Evolutionary conservation across 768 basidiomycete genomes (phyloP).

Genomic region (Termitomyces sp.): DNA sequence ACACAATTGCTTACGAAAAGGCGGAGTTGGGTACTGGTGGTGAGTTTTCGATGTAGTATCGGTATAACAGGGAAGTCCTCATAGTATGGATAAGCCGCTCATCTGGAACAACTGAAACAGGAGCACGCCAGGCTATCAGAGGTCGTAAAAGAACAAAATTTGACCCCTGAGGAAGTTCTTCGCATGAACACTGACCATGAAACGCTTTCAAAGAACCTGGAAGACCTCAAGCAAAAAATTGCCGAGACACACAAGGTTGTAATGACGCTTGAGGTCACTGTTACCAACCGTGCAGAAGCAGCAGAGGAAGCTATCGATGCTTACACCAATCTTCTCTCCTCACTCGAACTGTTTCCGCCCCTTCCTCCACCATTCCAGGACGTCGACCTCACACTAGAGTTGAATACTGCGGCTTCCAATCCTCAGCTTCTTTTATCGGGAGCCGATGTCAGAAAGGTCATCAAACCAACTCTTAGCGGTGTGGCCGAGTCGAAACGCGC

Average conservation of each 20-base stretch:
- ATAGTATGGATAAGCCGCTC: constrained; percentile 35
- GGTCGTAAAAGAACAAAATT: constrained; percentile 80
- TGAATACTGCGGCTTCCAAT: constrained; percentile 74
- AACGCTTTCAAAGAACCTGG: constrained; percentile 61
- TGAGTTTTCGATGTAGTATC: constrained; percentile 21
- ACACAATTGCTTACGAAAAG: constrained; percentile 63
- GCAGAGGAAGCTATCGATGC: constrained; percentile 79
- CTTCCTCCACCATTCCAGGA: constrained; percentile 65
- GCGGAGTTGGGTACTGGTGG: constrained; percentile 54
- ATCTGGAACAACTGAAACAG: constrained; percentile 54
- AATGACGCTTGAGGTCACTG: constrained; percentile 78
- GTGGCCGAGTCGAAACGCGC: constrained; percentile 69
- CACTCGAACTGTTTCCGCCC: constrained; percentile 72
- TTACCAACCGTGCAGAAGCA: constrained; percentile 71
- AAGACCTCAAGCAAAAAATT: constrained; percentile 73
- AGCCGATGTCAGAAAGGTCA: constrained; percentile 60
- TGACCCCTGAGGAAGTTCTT: constrained; percentile 85
- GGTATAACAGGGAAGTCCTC: not conserved
- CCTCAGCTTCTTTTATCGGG: constrained; percentile 64
- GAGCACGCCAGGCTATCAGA: constrained; percentile 60
- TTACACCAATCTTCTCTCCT: constrained; percentile 71
- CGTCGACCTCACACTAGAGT: constrained; percentile 72
- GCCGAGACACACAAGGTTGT: constrained; percentile 65
- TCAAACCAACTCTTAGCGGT: constrained; percentile 71
- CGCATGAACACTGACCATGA: constrained; percentile 92